Evolutionary conservation across 257 asterid genomes (phyloP), one percentile per base, ranked within the genome.

Genomic region (Eustoma russellianum): DNA sequence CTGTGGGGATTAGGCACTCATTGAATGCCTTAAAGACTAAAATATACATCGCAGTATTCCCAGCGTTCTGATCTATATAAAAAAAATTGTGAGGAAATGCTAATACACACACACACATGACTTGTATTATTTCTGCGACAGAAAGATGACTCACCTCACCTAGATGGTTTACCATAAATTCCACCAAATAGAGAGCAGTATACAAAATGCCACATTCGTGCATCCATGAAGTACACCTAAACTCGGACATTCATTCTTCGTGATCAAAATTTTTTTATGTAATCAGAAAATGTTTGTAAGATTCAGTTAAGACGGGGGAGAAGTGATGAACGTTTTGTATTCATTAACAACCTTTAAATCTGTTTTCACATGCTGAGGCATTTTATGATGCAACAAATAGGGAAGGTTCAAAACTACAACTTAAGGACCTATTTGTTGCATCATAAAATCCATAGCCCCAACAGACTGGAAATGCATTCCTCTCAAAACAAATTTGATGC

Each of bases 161-260:
- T 50, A 91, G 96, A 85, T 84, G 98, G 64, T 74, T 79, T 82
- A 51, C 98, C 98, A 53, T 78, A 84, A 63, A 91, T 69, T 69
- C 96, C 96, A n/a, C 98, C 98, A 69, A 82, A 91, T 56, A 80
- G 51, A 28, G 98, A 56, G 71, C 95, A 91, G 76, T 82, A 91
- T 61, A 91, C 84, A 52, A 96, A 87, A 67, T 91, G 87, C 98
- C 98, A 91, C 70, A 91, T 91, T 72, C 87, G 98, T 33, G 79
- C 74, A 70, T 91, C 98, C 98, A 91, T 87, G 81, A 91, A 87
- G 71, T 87, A 91, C 41, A 91, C 90, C 96, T 87, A 50, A 18
- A 8, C 12, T 16, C 19, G 17, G 9, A 55, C 13, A 1, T 10
- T 8, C 45, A 43, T 17, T 53, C 43, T 10, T 14, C 14, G 6